Evolutionary conservation across 192 early-diverging fungal genomes (phyloP).

Genomic region (Kappamyces sp.): DNA sequence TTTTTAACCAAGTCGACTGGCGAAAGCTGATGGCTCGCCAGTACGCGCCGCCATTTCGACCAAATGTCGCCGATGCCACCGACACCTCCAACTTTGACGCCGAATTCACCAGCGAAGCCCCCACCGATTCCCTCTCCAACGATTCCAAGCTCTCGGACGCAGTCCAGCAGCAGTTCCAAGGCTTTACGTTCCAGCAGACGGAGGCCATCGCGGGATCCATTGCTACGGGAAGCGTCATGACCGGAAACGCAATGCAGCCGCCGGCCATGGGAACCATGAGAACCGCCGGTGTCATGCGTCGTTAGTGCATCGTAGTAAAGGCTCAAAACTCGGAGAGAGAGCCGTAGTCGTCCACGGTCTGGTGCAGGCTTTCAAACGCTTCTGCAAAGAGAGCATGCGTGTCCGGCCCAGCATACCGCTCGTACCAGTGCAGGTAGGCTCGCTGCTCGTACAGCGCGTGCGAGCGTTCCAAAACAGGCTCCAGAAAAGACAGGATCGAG

Average conservation of each 20-base stretch:
- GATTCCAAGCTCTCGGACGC: slow-evolving; percentile 74
- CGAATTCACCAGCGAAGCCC: slow-evolving; percentile 92
- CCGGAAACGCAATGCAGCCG: not conserved
- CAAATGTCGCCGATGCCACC: slow-evolving; percentile 73
- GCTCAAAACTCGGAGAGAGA: too few relatives aligned
- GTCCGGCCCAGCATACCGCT: slow-evolving; percentile 23
- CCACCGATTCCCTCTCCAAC: slow-evolving; percentile 81
- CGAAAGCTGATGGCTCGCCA: slow-evolving; percentile 80
- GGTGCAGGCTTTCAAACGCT: slow-evolving; percentile 17
- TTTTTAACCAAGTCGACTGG: slow-evolving; percentile 88
- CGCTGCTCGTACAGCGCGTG: slow-evolving; percentile 18
- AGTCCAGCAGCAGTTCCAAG: slow-evolving; percentile 90
- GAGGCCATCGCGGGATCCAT: slow-evolving; percentile 9
- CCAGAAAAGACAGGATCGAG: slow-evolving; percentile 12
- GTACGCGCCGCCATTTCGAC: slow-evolving; percentile 89
- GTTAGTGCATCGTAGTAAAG: not conserved
- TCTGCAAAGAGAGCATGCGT: slow-evolving; percentile 18
- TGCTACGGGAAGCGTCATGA: not conserved
- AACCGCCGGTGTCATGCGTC: not conserved
- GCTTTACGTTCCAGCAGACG: slow-evolving; percentile 70
- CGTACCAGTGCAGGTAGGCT: slow-evolving; percentile 42
- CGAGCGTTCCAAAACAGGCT: slow-evolving; percentile 12
- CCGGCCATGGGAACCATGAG: not conserved
- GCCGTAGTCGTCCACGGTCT: slow-evolving; percentile 10
- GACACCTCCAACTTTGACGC: slow-evolving; percentile 99